Evolutionary conservation across 2,329 filamentous ascomycete genomes (phyloP), one percentile per base, ranked within the genome.

Genomic region (Hymenoscyphus scutula): DNA sequence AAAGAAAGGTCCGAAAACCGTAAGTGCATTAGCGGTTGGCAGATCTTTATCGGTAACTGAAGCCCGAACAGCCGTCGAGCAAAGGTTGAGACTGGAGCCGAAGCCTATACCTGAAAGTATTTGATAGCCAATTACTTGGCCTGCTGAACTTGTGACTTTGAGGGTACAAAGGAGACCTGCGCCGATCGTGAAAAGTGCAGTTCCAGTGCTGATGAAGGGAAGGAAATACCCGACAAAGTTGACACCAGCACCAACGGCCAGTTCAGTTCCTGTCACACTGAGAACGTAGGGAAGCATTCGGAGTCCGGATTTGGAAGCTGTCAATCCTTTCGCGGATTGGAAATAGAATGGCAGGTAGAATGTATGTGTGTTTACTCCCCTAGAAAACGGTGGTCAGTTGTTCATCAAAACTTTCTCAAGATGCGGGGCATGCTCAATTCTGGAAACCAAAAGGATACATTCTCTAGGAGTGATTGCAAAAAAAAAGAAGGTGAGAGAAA

Each of bases 71-170:
- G 83, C 84, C 19, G 87, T 79, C 60, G 77, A 77, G 27, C 81
- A 76, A 1, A 82, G 78, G 68, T 87, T 84, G 77, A 88, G 83
- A 13, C 82, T 82, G 30, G 82, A 76, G 2, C 85, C 85, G 5
- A 82, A 77, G 41, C 84, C 83, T 5, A 83, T 74, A 30, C 82
- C 84, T 25, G 77, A 75, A n/a, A 86, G 68, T 55, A 84, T 79
- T 68, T 84, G 83, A 71, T 81, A 85, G 25, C 82, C 82, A 64
- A 85, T 81, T 81, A 82, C 84, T 37, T 77, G 19, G 72, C 70
- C 56, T 34, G 32, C 30, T 2, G 32, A 11, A 8, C 58, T 64
- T 13, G 53, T 34, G 11, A 60, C 48, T 60, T 75, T 72, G 25
- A 84, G 78, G 0, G 81, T 84, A 0, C 82, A 81, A 62, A 86